Evolutionary conservation across 73 alveolate genomes (phyloP), one percentile per base, ranked within the genome.

Genomic region (Tetrahymena elliotti): DNA sequence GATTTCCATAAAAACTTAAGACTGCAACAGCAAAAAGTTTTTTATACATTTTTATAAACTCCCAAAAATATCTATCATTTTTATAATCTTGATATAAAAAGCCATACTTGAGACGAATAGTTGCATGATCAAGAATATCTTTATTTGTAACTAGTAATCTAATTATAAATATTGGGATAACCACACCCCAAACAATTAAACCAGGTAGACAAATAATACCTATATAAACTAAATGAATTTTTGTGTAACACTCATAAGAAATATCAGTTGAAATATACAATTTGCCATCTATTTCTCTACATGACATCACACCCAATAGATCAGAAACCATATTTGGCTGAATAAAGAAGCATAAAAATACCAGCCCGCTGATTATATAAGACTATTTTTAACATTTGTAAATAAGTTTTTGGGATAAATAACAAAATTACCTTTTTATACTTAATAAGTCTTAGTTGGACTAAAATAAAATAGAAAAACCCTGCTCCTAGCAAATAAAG

Each of bases 261-360:
- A 94, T 93, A 94, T 94, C 93, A 4, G 94, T 83, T 33, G 92
- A 53, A 38, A 94, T 84, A 83, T 93, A 94, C 15, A 27, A 83
- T 27, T 83, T 83, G 15, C 93, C 93, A 24, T 93, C 92, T 1
- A 94, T 88, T 18, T 94, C 34, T 83, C 96, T 94, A n/a, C 54
- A 94, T 18, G 96, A 94, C 33, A 83, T 33, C 27, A 94, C 36
- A 2, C 94, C 92, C 11, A 94, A 35, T 53, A 94, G 33, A 33
- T 93, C 93, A 35, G 93, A 53, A 1, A 94, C 41, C 34, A 94
- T 22, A 39, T 84, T 83, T n/a, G 96, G 96, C 31, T 94, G 39
- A 12, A 53, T 83, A 94, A 33, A 94, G 33, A 92, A 38, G 9
- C 37, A 94, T 39, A 94, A 40, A 38, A 40, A 94, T 9, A 94